These are phyloP conservation scores for Triangularia verruculosa DNA, from an alignment of 2,329 filamentous ascomycete species.

Conservation along the genomic window DNA sequence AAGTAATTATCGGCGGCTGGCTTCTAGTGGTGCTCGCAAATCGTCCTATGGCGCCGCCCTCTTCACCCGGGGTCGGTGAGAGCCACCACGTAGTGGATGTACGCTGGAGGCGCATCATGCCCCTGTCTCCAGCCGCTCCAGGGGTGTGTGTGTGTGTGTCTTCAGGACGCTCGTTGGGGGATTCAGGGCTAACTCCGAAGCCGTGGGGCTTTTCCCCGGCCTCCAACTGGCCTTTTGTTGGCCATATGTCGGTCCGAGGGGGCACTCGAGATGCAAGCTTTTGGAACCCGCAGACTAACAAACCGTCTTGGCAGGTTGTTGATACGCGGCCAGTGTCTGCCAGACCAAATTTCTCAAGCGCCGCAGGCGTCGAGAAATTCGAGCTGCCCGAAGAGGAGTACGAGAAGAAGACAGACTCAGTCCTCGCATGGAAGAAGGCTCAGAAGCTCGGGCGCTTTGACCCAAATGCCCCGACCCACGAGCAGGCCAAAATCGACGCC, in stretches of 20 bases:
- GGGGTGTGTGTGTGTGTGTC: neutral
- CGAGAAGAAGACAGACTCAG: conserved; percentile 79
- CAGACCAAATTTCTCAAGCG: conserved; percentile 77
- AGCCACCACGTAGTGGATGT: neutral
- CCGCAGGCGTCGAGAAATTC: conserved; percentile 82
- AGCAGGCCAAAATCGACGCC: conserved; percentile 68
- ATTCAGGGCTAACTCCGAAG: neutral
- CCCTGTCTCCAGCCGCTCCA: neutral
- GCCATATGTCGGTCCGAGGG: neutral
- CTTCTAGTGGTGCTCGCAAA: conserved; percentile 1
- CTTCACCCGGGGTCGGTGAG: neutral
- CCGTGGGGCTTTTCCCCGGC: neutral
- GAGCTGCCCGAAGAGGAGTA: conserved; percentile 84
- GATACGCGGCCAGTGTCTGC: conserved; percentile 75
- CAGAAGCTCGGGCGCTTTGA: conserved; percentile 96
- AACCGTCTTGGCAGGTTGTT: conserved; percentile 58
- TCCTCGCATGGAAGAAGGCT: conserved; percentile 92
- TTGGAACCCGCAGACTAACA: conserved; percentile 25
- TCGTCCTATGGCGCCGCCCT: neutral
- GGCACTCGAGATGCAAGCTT: neutral
- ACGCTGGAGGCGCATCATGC: neutral
- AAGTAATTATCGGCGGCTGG: neutral
- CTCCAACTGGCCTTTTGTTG: conserved; percentile 4
- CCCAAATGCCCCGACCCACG: conserved; percentile 71
- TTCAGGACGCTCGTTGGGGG: neutral